phyloP scores from a whole-genome alignment of 2,329 filamentous ascomycete genomes.

The Penicillium sp. region DNA sequence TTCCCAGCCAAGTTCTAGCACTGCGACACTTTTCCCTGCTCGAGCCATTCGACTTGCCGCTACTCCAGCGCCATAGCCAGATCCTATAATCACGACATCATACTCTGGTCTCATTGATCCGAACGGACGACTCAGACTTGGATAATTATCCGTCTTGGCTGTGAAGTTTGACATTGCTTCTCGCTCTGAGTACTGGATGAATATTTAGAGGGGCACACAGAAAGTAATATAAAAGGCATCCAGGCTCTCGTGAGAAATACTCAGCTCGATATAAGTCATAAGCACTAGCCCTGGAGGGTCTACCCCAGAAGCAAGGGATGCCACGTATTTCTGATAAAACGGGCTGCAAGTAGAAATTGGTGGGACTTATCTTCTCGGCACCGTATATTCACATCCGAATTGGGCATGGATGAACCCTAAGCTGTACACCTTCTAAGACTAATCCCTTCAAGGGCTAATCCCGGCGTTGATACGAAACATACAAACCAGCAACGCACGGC shows the following conservation, averaged over 20 bases:
- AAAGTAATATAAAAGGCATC: neutral
- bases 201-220: neutral
- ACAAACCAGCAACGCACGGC: neutral
- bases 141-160: constrained; percentile 8
- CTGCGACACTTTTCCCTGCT: constrained; percentile 59
- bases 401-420: neutral
- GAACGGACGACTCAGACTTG: constrained; percentile 8
- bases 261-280: neutral
- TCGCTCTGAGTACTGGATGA: neutral
- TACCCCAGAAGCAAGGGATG: neutral
- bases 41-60: constrained; percentile 66
- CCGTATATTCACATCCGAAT: neutral
- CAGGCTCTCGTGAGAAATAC: neutral
- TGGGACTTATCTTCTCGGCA: neutral
- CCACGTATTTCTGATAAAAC: neutral
- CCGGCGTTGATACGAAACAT: neutral
- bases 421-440: neutral
- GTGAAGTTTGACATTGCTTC: neutral
- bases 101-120: constrained; percentile 42
- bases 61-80: constrained; percentile 67
- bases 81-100: constrained; percentile 67
- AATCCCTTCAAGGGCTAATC: neutral
- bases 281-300: neutral
- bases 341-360: neutral
- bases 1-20: constrained; percentile 65